Percentiles rank a stretch among this genome's conserved stretches.
phyloP scores from a whole-genome alignment of 2,329 filamentous ascomycete species.

The Fusarium sp. region DNA sequence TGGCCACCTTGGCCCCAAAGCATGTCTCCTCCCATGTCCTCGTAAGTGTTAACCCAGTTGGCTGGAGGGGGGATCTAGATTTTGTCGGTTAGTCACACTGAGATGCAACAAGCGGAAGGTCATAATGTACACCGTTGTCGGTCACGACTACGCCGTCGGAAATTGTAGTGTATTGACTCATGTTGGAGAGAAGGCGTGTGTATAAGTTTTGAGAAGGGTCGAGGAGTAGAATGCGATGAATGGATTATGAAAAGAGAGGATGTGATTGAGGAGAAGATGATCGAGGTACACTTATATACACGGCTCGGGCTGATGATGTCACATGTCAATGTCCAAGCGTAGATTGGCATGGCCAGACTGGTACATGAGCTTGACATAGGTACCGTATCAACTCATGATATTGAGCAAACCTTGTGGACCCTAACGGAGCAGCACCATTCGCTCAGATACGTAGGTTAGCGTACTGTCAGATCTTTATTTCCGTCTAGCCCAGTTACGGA shows the following conservation, averaged over 20 bases:
- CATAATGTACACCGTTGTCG: background rate
- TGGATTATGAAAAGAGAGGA: too few relatives aligned
- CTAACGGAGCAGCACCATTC: too few relatives aligned
- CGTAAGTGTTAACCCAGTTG: background rate
- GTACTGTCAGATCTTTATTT: too few relatives aligned
- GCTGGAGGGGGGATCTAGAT: background rate
- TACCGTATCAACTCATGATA: too few relatives aligned
- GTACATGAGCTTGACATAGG: too few relatives aligned
- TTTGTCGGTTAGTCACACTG: fast-evolving
- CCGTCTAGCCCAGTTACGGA: too few relatives aligned
- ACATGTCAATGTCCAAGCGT: background rate
- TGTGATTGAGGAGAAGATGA: too few relatives aligned
- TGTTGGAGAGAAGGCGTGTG: fast-evolving
- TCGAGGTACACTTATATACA: background rate
- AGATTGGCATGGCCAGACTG: too few relatives aligned
- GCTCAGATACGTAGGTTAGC: too few relatives aligned
- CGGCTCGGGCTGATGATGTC: background rate
- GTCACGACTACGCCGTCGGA: background rate
- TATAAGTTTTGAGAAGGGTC: background rate
- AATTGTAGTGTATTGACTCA: background rate
- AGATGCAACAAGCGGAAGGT: fast-evolving
- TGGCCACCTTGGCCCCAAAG: background rate
- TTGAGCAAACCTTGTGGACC: too few relatives aligned
- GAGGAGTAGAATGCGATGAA: fast-evolving
- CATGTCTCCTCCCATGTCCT: background rate